Evolutionary conservation across 2,329 filamentous ascomycete genomes (phyloP), one percentile per base, ranked within the genome.

Genomic region (Cladosporium oxysporum): DNA sequence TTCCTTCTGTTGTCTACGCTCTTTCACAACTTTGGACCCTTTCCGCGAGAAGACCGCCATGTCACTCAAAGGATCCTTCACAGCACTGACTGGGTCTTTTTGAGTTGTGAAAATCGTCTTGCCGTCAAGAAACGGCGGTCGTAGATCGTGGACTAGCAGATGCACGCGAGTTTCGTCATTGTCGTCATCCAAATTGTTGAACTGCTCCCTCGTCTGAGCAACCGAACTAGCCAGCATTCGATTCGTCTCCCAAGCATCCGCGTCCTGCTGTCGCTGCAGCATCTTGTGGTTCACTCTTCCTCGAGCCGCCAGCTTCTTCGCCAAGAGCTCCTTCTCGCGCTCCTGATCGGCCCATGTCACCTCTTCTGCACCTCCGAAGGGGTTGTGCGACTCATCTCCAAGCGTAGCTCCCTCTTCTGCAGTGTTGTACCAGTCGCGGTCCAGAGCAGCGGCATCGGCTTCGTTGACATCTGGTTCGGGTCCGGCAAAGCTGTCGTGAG

Each of bases 1-100:
- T 77, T 99, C 95, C 69, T 93, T 90, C 78, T 97, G 93, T 78
- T 97, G 93, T 50, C 96, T 85, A 71, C 90, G 89, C 72, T 99
- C 95, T 74, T 91, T 91, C 14, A 99, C 95, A 1, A 97, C 93
- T 72, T 88, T 91, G 76, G 94, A 98, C 0, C 95, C 95, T 77
- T 97, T 97, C 52, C 94, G 87, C 80, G 93, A 96, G 73, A 98
- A 98, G 1, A 99, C 93, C 1, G 95, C 95, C 95, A 99, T 97
- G 75, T 99, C 95, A 76, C 96, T 99, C 79, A 98, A 94, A 29
- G 91, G 89, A 76, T 99, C 95, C 62, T 91, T 87, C 16, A 99
- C 91, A 0, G 95, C 96, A 0, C 94, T 92, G 0, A 99, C 91
- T 0, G 95, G 96, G 66, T 99, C 95, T 26, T 98, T 78, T 78